Percentiles rank a stretch among this genome's conserved stretches.
These are phyloP conservation scores for Neurospora sublineolata DNA, from an alignment of 495 filamentous ascomycete genomes.

Conservation along the genomic window DNA sequence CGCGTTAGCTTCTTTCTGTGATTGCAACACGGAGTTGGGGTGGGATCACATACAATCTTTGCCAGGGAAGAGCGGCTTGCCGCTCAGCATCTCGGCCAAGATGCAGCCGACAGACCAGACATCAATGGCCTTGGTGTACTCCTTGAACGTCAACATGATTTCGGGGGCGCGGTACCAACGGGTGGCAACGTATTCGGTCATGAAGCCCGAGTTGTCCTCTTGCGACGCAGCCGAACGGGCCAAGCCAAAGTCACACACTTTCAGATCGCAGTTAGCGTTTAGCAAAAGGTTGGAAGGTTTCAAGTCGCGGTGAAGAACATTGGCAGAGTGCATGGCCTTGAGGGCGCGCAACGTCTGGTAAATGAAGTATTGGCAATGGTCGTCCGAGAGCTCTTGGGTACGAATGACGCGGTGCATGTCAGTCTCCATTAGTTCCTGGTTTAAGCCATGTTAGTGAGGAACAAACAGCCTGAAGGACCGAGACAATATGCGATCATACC, in stretches of 20 bases:
- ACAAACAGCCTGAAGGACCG: background rate
- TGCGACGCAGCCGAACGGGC: slow-evolving; percentile 85
- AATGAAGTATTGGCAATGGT: slow-evolving; percentile 99
- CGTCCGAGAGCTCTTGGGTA: slow-evolving; percentile 95
- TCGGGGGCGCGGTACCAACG: slow-evolving; percentile 98
- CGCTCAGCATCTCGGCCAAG: slow-evolving; percentile 98
- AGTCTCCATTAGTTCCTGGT: slow-evolving; percentile 96
- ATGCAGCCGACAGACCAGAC: slow-evolving; percentile 99
- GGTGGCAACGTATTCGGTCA: slow-evolving; percentile 99
- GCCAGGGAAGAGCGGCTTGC: slow-evolving; percentile 95
- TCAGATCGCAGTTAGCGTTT: slow-evolving; percentile 98
- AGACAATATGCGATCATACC: slow-evolving; percentile 36
- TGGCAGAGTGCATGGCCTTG: slow-evolving; percentile 98
- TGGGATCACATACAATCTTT: slow-evolving; percentile 78
- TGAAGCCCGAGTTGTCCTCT: slow-evolving; percentile 98
- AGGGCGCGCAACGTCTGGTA: slow-evolving; percentile 97
- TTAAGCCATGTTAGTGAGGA: background rate
- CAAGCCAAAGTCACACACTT: slow-evolving; percentile 96
- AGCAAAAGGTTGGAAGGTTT: slow-evolving; percentile 95
- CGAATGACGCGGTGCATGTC: slow-evolving; percentile 99
- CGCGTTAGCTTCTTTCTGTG: background rate
- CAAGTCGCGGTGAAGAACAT: slow-evolving; percentile 93
- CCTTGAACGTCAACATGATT: slow-evolving; percentile 99
- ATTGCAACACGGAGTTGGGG: background rate
- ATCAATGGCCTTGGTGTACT: slow-evolving; percentile 99